phyloP scores from a whole-genome alignment of 495 filamentous ascomycete genomes.

The Neurospora africana region DNA sequence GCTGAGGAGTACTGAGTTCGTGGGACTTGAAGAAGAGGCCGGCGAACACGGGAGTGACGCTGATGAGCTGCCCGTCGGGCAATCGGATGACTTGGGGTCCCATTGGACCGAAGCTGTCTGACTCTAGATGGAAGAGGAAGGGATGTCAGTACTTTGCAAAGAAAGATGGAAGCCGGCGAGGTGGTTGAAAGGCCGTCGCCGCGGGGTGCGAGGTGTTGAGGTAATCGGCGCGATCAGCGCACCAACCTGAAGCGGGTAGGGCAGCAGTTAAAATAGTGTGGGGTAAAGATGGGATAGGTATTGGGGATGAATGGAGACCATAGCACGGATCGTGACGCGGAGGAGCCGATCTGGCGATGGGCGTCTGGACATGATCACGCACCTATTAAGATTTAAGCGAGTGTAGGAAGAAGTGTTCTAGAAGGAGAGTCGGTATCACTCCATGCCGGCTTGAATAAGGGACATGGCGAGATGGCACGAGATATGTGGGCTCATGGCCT shows the following conservation, averaged over 20 bases:
- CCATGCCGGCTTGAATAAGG: not conserved
- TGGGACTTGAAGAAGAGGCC: conserved; percentile 81
- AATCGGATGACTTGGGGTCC: conserved; percentile 45
- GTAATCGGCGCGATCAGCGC: not conserved
- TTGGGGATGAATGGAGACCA: not conserved
- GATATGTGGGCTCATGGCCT: not conserved
- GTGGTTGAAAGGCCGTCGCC: not conserved
- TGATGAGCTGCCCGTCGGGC: conserved; percentile 77
- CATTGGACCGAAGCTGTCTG: conserved; percentile 16
- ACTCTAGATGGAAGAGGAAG: not conserved
- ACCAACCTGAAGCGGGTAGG: not conserved
- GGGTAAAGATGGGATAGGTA: not conserved
- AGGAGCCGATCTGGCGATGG: not conserved
- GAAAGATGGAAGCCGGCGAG: not conserved
- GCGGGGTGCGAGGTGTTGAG: not conserved
- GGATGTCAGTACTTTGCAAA: not conserved
- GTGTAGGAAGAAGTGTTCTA: not conserved
- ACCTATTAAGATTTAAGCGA: too few species aligned
- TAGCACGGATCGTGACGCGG: not conserved
- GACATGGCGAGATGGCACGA: not conserved
- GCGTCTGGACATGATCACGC: not conserved
- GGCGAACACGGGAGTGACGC: conserved; percentile 73
- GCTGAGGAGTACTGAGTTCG: conserved; percentile 55
- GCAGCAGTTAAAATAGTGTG: not conserved
- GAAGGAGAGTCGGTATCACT: not conserved